Percentiles rank a stretch among this genome's conserved stretches.
Conservation (phyloP, 345 rosid genomes). For the Orychophragmus violaceus region DNA sequence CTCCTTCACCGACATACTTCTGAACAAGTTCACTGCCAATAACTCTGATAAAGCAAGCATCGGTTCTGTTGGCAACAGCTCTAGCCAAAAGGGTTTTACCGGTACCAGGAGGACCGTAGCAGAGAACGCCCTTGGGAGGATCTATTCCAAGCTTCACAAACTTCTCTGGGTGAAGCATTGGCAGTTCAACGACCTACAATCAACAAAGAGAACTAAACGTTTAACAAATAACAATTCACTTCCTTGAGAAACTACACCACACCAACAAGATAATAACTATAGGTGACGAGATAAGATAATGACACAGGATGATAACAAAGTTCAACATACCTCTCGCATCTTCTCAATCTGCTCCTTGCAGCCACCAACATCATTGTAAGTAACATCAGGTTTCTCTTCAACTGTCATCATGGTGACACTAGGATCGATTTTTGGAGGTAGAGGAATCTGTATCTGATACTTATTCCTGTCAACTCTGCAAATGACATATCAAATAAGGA, state of each 20-base stretch:
- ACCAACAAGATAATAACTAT: neutral
- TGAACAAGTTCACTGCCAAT: conserved; percentile 99
- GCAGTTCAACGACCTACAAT: conserved; percentile 81
- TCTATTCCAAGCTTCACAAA: conserved; percentile 98
- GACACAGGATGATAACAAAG: neutral
- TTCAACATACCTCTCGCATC: conserved; percentile 75
- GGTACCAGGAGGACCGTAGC: conserved; percentile 98
- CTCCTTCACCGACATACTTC: conserved; percentile 82
- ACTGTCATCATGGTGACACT: conserved; percentile 99
- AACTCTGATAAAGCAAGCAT: conserved; percentile 97
- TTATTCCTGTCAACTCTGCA: conserved; percentile 92
- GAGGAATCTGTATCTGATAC: conserved; percentile 94
- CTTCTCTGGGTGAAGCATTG: conserved; percentile 99
- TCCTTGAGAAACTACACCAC: neutral
- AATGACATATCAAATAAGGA: neutral
- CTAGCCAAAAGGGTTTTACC: conserved; percentile 93
- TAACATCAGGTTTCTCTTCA: conserved; percentile 97
- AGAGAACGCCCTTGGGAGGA: conserved; percentile 98
- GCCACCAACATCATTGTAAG: conserved; percentile 96
- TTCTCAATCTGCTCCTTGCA: conserved; percentile 98
- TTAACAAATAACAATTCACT: neutral
- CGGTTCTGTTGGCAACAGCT: conserved; percentile 99
- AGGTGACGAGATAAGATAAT: neutral
- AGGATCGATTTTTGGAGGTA: conserved; percentile 99
- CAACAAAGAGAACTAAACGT: neutral